A percentile compares a stretch with the other conserved stretches of the same genome.
phyloP scores from a whole-genome alignment of 148 eudicot genomes.

The Polygonum aviculare region DNA sequence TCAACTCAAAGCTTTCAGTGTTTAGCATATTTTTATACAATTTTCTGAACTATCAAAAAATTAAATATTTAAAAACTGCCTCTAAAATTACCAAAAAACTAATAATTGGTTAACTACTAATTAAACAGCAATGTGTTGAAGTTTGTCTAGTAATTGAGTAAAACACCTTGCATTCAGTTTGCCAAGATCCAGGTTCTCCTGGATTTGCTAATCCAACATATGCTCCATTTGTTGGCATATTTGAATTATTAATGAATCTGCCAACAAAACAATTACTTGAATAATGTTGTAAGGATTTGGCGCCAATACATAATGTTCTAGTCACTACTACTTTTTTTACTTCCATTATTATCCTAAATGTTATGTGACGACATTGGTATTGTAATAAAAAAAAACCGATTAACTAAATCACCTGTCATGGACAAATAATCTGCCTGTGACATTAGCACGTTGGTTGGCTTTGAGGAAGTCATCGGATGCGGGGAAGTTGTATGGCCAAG shows the following conservation, averaged over 20 bases:
- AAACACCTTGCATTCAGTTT: conserved; percentile 52
- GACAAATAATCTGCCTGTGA: conserved; percentile 56
- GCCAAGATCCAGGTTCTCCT: conserved; percentile 67
- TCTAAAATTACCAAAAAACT: too few relatives aligned
- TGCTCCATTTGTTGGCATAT: conserved; percentile 36
- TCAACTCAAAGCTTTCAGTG: too few relatives aligned
- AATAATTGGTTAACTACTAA: too few relatives aligned
- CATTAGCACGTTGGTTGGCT: conserved; percentile 51
- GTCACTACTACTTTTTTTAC: background rate
- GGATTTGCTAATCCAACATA: conserved; percentile 51
- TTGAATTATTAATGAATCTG: conserved; percentile 21
- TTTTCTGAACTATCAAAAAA: too few relatives aligned
- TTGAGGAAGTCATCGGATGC: conserved; percentile 55
- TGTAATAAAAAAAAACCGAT: background rate
- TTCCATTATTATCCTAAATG: background rate
- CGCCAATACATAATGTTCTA: background rate
- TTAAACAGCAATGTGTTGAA: background rate
- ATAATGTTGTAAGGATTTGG: background rate
- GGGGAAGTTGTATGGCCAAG: conserved; percentile 82
- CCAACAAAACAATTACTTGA: background rate
- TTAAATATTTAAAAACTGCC: too few relatives aligned
- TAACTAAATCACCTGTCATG: conserved; percentile 44
- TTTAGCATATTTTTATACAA: too few relatives aligned
- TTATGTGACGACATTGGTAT: background rate
- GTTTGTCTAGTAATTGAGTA: background rate